Base-by-base conservation (phyloP, 192 early-diverging fungal species). In the Backusella liffmaniae region DNA sequence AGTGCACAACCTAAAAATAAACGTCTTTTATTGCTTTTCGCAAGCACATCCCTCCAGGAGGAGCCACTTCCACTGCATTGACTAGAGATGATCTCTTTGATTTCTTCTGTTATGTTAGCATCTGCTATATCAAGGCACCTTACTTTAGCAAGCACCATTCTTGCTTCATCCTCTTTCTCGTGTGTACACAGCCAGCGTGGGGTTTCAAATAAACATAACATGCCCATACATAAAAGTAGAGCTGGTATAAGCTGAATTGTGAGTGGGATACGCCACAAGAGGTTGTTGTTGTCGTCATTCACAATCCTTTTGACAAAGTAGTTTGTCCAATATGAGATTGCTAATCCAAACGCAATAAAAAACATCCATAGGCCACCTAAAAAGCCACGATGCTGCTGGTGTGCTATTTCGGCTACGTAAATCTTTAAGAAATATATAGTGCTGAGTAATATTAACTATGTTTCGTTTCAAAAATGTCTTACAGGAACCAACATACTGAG, bases 1-100 rank as follows among this genome's bases (percentile, higher is more conserved):
- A 94, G 75, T n/a, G 86, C 67, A 51, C 88, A 83, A 37, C 84
- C 93, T 41, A 94, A 88, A 12, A 91, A 23, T 36, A 92, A 79
- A 62, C 93, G 86, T 67, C 80, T 85, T 10, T 82, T 59, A 75
- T 91, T 92, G 56, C 78, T 72, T 1, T 67, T 70, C 5, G 79
- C 79, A 65, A 92, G 74, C 35, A 94, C 80, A 70, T 94, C 91
- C 34, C 82, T 77, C 83, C 89, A 94, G 8, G 77, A 82, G 44
- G 84, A 87, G 68, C 78, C 69, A 77, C 32, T 69, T 6, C 32
- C 6, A 6, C 12, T 39, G 6, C 35, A 23, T 10, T 37, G 79
- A 66, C 21, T 79, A 71, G 59, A 86, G 80, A 35, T 70, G 49
- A 94, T 90, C 34, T 80, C 79, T 46, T 90, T 67, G 68, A 76